Evolutionary conservation across 1,139 yeast genomes (phyloP), one percentile per base, ranked within the genome.

Genomic region (Yamadazyma sp.): DNA sequence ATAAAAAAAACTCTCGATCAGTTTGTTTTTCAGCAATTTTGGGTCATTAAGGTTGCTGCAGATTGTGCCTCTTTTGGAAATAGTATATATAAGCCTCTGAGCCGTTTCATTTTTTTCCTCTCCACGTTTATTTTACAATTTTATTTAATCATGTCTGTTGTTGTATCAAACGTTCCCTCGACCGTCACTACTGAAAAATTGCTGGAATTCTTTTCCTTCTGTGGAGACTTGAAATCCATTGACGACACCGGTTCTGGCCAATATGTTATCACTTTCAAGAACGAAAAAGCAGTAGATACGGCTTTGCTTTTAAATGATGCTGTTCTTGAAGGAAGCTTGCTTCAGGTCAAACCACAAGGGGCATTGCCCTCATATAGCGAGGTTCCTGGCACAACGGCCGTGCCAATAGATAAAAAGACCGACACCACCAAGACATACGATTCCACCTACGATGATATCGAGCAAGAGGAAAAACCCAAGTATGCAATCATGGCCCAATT

Each of bases 391-490:
- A 34, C 34, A 17, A 24, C 26, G 5, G 37, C 42, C n/a, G 44
- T 46, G 9, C 31, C 48, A 12, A 54, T 49, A 24, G 63, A 62
- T 39, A 47, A 54, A 40, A 62, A 64, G 41, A 15, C 24, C 10
- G 31, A 27, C 17, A 48, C 55, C 17, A 50, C 54, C 11, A 42
- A 41, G 33, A 63, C 70, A 4, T 69, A 69, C 9, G 67, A 64
- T 42, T 51, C 47, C 11, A 51, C 53, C 16, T 65, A 64, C 40
- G 73, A 69, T 44, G 89, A 83, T 51, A 76, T 84, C 42, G 65
- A 72, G 3, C 95, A 86, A 60, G 95, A 86, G 54, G 80, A 78
- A 49, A 86, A 86, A 64, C 95, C 95, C 41, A 83, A 84, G 55
- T 66, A 81, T 45, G 81, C 88, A 18, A 80, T 86, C 43, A 68